Conservation (phyloP, 345 rosid genomes). For the Aquilaria malaccensis region DNA sequence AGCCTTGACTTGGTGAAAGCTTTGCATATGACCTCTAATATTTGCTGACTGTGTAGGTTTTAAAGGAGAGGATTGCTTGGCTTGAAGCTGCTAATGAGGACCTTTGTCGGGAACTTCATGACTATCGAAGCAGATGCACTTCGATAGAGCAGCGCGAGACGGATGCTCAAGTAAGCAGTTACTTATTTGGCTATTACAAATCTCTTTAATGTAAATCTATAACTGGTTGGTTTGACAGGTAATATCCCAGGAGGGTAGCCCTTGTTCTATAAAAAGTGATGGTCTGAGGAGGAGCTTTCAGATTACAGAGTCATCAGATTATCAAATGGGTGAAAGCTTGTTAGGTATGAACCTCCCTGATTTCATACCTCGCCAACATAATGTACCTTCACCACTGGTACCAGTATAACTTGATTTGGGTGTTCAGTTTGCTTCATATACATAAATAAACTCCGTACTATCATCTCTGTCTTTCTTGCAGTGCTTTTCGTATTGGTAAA, state of each 20-base stretch:
- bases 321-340: slow-evolving; percentile 72
- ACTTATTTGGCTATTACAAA: slow-evolving; percentile 1
- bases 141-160: slow-evolving; percentile 52
- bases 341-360: slow-evolving; percentile 33
- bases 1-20: neutral
- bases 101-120: slow-evolving; percentile 89
- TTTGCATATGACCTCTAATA: slow-evolving; percentile 3
- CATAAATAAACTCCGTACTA: too few species aligned
- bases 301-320: slow-evolving; percentile 69
- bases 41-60: slow-evolving; percentile 38
- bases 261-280: slow-evolving; percentile 58
- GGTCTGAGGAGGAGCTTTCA: slow-evolving; percentile 86
- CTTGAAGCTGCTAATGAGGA: slow-evolving; percentile 94
- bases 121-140: slow-evolving; percentile 61
- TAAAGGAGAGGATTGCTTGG: slow-evolving; percentile 86
- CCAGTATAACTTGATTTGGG: neutral
- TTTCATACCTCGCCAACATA: neutral
- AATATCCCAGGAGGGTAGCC: slow-evolving; percentile 58
- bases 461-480: neutral
- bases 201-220: slow-evolving; percentile 3
- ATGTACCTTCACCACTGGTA: neutral
- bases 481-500: neutral
- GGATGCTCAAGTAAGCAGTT: slow-evolving; percentile 63
- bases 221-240: slow-evolving; percentile 10
- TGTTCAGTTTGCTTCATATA: too few species aligned